Evolutionary conservation across 2,329 filamentous ascomycete species (phyloP).

Genomic region (Cladobotryum mycophilum): DNA sequence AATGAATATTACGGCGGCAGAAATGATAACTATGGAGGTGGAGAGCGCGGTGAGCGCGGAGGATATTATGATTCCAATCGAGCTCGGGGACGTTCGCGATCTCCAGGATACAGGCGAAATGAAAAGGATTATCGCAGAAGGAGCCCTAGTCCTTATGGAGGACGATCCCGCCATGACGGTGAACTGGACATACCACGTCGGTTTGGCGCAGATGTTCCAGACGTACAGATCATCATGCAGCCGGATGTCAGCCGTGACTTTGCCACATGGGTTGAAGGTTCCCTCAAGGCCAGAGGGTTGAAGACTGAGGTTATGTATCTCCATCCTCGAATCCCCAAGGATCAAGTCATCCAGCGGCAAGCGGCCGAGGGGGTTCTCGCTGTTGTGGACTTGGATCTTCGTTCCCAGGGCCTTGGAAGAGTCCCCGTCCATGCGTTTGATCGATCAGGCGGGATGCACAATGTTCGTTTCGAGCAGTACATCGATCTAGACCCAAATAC

Average conservation of each 20-base stretch:
- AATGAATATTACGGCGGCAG: slow-evolving; percentile 48
- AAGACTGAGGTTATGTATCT: slow-evolving; percentile 75
- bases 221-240: slow-evolving; percentile 80
- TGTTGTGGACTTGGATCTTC: slow-evolving; percentile 68
- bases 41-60: slow-evolving; percentile 30
- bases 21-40: slow-evolving; percentile 54
- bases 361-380: slow-evolving; percentile 84
- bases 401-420: slow-evolving; percentile 63
- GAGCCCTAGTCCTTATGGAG: slow-evolving; percentile 59
- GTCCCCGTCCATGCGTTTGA: slow-evolving; percentile 84
- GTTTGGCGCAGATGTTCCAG: slow-evolving; percentile 69
- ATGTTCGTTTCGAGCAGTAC: slow-evolving; percentile 83
- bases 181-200: slow-evolving; percentile 68
- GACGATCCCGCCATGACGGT: slow-evolving; percentile 41
- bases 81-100: slow-evolving; percentile 60
- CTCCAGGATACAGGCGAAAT: slow-evolving; percentile 41
- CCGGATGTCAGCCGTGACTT: slow-evolving; percentile 75
- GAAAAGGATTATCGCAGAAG: slow-evolving; percentile 56
- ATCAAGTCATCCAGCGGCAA: slow-evolving; percentile 75
- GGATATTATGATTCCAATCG: slow-evolving; percentile 34
- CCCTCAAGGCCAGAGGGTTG: slow-evolving; percentile 66
- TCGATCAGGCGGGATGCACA: slow-evolving; percentile 64
- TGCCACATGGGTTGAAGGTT: slow-evolving; percentile 71
- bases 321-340: slow-evolving; percentile 67
- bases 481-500: slow-evolving; percentile 71